Percentiles rank a stretch among this genome's conserved stretches.
Conservation (phyloP, 169 alveolate species). For the Eimeria necatrix region DNA sequence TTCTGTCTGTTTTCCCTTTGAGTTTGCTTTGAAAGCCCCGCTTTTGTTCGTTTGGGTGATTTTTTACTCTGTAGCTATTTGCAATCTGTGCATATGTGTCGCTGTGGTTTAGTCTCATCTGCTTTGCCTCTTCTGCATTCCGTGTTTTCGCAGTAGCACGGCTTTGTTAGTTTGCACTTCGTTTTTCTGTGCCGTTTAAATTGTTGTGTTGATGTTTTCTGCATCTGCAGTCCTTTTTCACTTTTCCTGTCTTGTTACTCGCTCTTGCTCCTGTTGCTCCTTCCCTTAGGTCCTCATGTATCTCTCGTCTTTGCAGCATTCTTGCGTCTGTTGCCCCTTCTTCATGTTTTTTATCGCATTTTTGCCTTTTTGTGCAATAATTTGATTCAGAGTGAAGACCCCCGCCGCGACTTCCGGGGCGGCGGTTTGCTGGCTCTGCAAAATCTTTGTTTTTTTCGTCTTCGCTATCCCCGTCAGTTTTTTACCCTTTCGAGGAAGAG, state of each 20-base stretch:
- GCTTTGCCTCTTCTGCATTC: neutral
- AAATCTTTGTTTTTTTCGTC: conserved; percentile 21
- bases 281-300: neutral
- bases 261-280: neutral
- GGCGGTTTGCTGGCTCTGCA: conserved; percentile 57
- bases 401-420: conserved; percentile 49
- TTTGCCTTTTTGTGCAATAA: neutral
- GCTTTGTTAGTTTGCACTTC: neutral
- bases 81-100: too few species aligned
- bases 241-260: neutral
- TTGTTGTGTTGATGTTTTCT: neutral
- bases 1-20: neutral
- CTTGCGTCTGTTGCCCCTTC: neutral
- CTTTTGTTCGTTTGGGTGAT: too few species aligned
- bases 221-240: neutral
- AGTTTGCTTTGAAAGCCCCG: neutral
- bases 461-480: neutral
- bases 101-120: neutral
- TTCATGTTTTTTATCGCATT: neutral
- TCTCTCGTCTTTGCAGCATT: neutral
- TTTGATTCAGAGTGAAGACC: conserved; percentile 62
- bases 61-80: too few species aligned
- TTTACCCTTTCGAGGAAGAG: neutral
- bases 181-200: neutral
- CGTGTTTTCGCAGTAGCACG: neutral